A percentile compares a stretch with the other conserved stretches of the same genome.
Evolutionary conservation across 2,329 filamentous ascomycete genomes (phyloP).

Genomic region (Diaporthe sp.): DNA sequence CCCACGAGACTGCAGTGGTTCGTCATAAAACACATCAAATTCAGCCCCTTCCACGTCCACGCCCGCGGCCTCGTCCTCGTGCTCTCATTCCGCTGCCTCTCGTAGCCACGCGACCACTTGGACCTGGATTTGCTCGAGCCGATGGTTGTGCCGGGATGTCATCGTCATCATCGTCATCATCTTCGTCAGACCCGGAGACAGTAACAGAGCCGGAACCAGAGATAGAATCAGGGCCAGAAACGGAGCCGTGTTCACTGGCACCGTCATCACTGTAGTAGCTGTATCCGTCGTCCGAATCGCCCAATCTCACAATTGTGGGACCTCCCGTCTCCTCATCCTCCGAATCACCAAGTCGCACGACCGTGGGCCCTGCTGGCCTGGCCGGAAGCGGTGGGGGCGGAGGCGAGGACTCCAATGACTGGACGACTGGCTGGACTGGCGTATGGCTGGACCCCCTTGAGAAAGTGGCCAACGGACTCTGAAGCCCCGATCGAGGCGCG

Average conservation of each 20-base stretch:
- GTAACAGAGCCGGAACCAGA: neutral
- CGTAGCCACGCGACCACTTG: constrained; percentile 18
- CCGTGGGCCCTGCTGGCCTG: constrained; percentile 42
- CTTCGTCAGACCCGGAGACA: constrained; percentile 24
- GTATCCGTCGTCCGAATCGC: constrained; percentile 38
- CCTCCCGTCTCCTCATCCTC: constrained; percentile 40
- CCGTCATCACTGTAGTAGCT: constrained; percentile 28
- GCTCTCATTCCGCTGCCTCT: constrained; percentile 32
- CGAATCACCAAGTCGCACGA: constrained; percentile 46
- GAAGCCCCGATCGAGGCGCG: constrained; percentile 17
- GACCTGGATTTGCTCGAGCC: constrained; percentile 36
- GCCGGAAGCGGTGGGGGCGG: constrained; percentile 32
- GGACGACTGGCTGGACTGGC: neutral
- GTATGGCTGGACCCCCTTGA: constrained; percentile 18
- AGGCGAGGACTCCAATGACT: constrained; percentile 18
- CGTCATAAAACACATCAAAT: neutral
- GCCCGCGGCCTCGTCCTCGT: constrained; percentile 3
- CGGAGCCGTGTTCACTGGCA: constrained; percentile 33
- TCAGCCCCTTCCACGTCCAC: constrained; percentile 30
- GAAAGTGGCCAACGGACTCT: neutral
- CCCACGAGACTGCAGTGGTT: neutral
- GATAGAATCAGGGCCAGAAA: neutral
- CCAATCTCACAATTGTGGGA: constrained; percentile 48
- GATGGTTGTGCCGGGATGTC: constrained; percentile 26
- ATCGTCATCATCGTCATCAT: constrained; percentile 40